These are phyloP conservation scores for Chalciporus chontae DNA, from an alignment of 768 basidiomycete species.

Conservation along the genomic window DNA sequence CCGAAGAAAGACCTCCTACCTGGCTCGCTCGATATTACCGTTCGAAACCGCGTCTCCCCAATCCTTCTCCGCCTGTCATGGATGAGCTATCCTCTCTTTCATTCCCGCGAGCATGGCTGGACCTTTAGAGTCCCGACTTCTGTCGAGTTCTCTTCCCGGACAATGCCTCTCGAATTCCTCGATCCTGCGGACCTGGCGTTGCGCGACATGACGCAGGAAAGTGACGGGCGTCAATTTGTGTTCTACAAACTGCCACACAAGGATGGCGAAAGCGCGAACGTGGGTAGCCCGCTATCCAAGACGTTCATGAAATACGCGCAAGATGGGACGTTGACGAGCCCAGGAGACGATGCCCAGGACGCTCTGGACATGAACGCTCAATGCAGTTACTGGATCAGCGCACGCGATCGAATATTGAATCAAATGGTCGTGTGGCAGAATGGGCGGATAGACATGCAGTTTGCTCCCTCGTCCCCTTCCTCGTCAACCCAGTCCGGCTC, in stretches of 20 bases:
- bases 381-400: conserved; percentile 97
- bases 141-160: conserved; percentile 43
- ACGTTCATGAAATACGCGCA: conserved; percentile 85
- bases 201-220: conserved; percentile 40
- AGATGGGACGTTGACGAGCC: conserved; percentile 82
- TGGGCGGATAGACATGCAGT: conserved; percentile 48
- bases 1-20: conserved; percentile 65
- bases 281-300: conserved; percentile 90
- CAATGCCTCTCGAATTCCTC: conserved; percentile 51
- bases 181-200: conserved; percentile 61
- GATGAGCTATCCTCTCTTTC: conserved; percentile 80
- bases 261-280: conserved; percentile 91
- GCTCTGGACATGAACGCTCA: conserved; percentile 90
- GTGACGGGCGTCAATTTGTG: conserved; percentile 40
- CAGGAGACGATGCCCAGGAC: conserved; percentile 73
- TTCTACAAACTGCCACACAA: conserved; percentile 97
- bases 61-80: conserved; percentile 84
- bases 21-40: conserved; percentile 80
- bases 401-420: conserved; percentile 84
- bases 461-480: conserved; percentile 24
- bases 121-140: conserved; percentile 69
- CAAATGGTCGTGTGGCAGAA: conserved; percentile 91
- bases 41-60: conserved; percentile 78
- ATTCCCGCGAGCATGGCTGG: conserved; percentile 90
- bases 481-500: conserved; percentile 5